Conservation (phyloP, 495 filamentous ascomycete genomes). For the Penicillium alfredii region DNA sequence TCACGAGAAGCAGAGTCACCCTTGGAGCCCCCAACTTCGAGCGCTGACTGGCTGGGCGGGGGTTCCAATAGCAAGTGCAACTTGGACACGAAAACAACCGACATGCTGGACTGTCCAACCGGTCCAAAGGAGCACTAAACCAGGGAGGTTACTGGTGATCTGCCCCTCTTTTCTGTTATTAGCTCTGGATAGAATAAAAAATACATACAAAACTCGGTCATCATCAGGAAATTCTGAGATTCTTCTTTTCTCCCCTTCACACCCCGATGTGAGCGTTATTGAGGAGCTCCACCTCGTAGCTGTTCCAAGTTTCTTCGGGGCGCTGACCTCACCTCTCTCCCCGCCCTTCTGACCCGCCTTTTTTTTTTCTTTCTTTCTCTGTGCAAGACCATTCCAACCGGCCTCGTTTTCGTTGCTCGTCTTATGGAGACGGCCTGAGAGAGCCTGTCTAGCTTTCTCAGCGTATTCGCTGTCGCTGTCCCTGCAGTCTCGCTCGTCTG, state of each 20-base stretch:
- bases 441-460: conserved; percentile 1
- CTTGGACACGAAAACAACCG: too few relatives aligned
- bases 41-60: conserved; percentile 7
- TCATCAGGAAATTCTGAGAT: background rate
- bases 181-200: too few relatives aligned
- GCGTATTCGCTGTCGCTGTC: conserved; percentile 1
- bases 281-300: conserved; percentile 19
- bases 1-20: too few relatives aligned
- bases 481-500: too few relatives aligned
- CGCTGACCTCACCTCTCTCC: conserved; percentile 7
- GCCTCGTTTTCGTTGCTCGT: background rate
- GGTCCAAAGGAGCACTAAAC: too few relatives aligned
- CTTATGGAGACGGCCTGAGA: too few relatives aligned
- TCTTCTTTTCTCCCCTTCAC: conserved; percentile 3
- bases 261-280: conserved; percentile 20
- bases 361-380: conserved; percentile 6
- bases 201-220: too few relatives aligned
- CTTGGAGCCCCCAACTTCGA: too few relatives aligned
- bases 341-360: conserved; percentile 3
- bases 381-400: background rate
- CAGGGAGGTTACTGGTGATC: too few relatives aligned
- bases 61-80: background rate
- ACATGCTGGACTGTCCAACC: too few relatives aligned
- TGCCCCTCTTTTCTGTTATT: too few relatives aligned
- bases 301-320: too few relatives aligned